Percentiles rank a stretch among this genome's conserved stretches.
phyloP scores from a whole-genome alignment of 805 yeast species.

The Lipomyces kockii region DNA sequence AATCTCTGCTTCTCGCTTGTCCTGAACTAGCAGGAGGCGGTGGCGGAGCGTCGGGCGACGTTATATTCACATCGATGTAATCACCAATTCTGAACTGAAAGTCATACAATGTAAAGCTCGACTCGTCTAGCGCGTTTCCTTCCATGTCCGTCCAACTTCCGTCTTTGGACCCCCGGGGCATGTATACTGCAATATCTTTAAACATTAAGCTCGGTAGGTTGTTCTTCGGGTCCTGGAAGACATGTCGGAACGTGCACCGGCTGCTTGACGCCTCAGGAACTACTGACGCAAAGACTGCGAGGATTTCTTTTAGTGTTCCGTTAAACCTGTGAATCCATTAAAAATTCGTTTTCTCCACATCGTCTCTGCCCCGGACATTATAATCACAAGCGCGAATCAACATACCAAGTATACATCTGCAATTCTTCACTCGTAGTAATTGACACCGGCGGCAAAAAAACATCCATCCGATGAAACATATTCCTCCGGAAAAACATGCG shows the following conservation, averaged over 20 bases:
- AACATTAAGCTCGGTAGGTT: not conserved
- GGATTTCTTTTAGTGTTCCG: slow-evolving; percentile 9
- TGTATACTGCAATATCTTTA: slow-evolving; percentile 8
- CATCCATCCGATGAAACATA: slow-evolving; percentile 5
- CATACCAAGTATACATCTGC: slow-evolving; percentile 20
- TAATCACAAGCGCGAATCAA: not conserved
- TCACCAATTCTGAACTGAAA: slow-evolving; percentile 15
- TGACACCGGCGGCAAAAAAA: slow-evolving; percentile 6
- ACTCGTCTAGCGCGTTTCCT: not conserved
- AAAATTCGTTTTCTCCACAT: not conserved
- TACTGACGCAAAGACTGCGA: not conserved
- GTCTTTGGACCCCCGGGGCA: not conserved
- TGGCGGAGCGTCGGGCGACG: not conserved
- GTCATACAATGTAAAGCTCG: not conserved
- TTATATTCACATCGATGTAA: slow-evolving; percentile 7
- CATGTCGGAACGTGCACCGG: slow-evolving; percentile 14
- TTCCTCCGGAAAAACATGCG: slow-evolving; percentile 10
- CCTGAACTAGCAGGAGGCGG: not conserved
- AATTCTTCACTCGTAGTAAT: slow-evolving; percentile 7
- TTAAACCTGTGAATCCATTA: slow-evolving; percentile 2
- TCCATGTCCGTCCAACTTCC: not conserved
- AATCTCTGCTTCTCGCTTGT: not conserved
- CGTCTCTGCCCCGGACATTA: not conserved
- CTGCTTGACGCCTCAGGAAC: slow-evolving; percentile 5
- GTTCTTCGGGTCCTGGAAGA: slow-evolving; percentile 3